Evolutionary conservation across 495 filamentous ascomycete genomes (phyloP).

Genomic region (Rostrohypoxylon terebratum): DNA sequence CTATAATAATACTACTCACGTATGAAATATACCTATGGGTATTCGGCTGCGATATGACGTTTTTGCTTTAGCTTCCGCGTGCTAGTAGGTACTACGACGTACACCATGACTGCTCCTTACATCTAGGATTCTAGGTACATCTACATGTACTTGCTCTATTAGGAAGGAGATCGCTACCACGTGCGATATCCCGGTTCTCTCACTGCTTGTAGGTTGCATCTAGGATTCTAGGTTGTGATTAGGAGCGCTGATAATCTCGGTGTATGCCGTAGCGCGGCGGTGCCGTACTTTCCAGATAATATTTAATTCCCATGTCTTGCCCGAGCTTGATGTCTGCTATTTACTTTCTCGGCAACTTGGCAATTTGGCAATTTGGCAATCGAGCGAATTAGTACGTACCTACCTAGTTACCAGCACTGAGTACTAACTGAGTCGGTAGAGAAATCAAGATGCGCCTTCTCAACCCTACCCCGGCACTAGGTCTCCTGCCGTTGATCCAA

Average conservation of each 20-base stretch:
- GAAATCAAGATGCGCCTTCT: constrained; percentile 16
- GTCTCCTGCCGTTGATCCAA: constrained; percentile 21
- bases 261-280: constrained; percentile 15
- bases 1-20: no score
- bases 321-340: not conserved
- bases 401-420: no score
- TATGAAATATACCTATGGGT: no score
- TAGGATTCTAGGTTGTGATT: constrained; percentile 8
- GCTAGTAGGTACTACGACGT: no score
- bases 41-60: no score
- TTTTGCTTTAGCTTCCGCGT: no score
- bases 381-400: no score
- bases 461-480: constrained; percentile 13
- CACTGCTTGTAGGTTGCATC: constrained; percentile 5
- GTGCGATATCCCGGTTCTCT: constrained; percentile 15
- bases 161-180: constrained; percentile 17
- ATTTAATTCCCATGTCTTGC: constrained; percentile 17
- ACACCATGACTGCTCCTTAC: no score
- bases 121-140: no score
- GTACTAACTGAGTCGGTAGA: not conserved
- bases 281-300: not conserved
- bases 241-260: constrained; percentile 34
- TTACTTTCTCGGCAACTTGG: constrained; percentile 9
- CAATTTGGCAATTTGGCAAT: not conserved
- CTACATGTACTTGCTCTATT: constrained; percentile 24